Conservation (phyloP, 257 asterid species). For the Scutellaria baicalensis region DNA sequence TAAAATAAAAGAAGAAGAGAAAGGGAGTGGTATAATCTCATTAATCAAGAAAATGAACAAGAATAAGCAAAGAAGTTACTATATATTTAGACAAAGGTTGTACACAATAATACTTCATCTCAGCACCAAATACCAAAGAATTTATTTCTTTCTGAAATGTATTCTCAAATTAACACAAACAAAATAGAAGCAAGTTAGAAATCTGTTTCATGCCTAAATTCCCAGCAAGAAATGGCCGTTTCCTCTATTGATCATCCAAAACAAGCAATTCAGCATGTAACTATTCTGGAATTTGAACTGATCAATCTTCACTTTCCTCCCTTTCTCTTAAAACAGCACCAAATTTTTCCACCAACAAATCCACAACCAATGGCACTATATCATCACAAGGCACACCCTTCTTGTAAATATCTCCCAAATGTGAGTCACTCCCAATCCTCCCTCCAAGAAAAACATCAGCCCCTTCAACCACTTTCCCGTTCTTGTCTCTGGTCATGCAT, state of each 20-base stretch:
- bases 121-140: not conserved
- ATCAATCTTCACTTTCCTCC: constrained; percentile 68
- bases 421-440: constrained; percentile 87
- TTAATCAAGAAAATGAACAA: not conserved
- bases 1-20: not conserved
- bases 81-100: not conserved
- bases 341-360: constrained; percentile 60
- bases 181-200: not conserved
- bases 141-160: not conserved
- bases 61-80: not conserved
- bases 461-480: constrained; percentile 75
- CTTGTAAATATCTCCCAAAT: constrained; percentile 77
- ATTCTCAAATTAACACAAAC: constrained; percentile 6
- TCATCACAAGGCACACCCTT: constrained; percentile 92
- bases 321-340: constrained; percentile 71
- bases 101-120: not conserved
- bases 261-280: not conserved
- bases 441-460: constrained; percentile 88
- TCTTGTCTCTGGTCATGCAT: constrained; percentile 64
- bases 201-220: too few relatives aligned
- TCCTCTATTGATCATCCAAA: not conserved
- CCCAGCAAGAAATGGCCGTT: too few relatives aligned
- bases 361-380: constrained; percentile 68
- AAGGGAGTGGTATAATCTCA: not conserved
- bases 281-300: not conserved